Conservation (phyloP, 73 alveolate species). For the Blepharisma stoltei region DNA sequence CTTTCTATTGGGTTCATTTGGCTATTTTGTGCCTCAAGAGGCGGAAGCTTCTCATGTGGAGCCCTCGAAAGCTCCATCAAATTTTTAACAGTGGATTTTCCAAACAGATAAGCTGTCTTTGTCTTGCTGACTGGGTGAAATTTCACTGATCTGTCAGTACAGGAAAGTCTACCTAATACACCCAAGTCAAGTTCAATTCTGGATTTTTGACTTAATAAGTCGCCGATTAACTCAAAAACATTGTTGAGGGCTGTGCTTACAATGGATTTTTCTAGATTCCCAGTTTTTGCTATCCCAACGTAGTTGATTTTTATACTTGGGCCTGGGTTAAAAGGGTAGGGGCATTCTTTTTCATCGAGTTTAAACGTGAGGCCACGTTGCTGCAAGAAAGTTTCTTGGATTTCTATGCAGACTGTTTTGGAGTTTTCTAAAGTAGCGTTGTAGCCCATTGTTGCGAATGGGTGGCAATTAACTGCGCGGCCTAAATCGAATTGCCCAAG, state of each 20-base stretch:
- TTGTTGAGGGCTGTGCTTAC: conserved; percentile 40
- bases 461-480: conserved; percentile 52
- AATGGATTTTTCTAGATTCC: conserved; percentile 51
- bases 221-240: conserved; percentile 62
- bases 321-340: conserved; percentile 34
- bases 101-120: conserved; percentile 55
- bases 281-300: conserved; percentile 56
- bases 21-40: conserved; percentile 14
- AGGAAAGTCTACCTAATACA: conserved; percentile 48
- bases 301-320: conserved; percentile 69
- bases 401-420: conserved; percentile 44
- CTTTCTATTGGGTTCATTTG: not conserved
- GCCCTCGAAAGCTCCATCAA: conserved; percentile 48
- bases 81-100: conserved; percentile 63
- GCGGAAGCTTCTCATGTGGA: conserved; percentile 17
- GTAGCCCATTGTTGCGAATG: conserved; percentile 58
- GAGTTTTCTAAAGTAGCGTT: conserved; percentile 45
- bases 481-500: conserved; percentile 52
- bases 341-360: conserved; percentile 39
- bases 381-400: conserved; percentile 46
- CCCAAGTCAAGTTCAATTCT: conserved; percentile 58
- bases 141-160: conserved; percentile 45
- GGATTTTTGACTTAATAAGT: conserved; percentile 40
- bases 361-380: conserved; percentile 47
- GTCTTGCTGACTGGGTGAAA: conserved; percentile 54